phyloP scores from a whole-genome alignment of 148 eudicot species.

The Rhododendron griersonianum region DNA sequence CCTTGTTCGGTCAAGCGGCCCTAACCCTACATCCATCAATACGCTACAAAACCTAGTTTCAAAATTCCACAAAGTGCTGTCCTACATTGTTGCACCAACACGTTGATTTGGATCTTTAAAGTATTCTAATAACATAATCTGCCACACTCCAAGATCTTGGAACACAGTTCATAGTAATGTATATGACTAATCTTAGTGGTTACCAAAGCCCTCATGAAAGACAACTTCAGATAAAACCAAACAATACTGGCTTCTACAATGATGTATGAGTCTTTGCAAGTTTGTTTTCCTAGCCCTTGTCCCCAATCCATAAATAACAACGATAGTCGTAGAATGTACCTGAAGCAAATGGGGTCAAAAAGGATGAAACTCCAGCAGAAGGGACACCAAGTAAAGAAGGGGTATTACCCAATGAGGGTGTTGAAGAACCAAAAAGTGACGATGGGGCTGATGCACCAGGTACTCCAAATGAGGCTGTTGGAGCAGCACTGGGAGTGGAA shows the following conservation, averaged over 20 bases:
- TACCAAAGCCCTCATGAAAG: background rate
- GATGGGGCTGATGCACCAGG: constrained; percentile 47
- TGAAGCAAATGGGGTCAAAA: constrained; percentile 68
- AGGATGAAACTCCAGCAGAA: constrained; percentile 40
- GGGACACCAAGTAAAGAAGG: constrained; percentile 46
- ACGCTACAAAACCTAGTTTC: background rate
- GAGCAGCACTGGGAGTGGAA: constrained; percentile 56
- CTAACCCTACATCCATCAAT: background rate
- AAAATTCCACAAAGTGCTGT: background rate
- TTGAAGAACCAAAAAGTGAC: constrained; percentile 32
- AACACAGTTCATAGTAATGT: background rate
- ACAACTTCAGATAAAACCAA: background rate
- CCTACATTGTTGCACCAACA: background rate
- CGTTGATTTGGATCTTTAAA: background rate
- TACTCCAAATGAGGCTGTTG: constrained; percentile 41
- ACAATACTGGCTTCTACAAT: background rate
- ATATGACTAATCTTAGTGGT: background rate
- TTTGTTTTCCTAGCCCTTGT: background rate
- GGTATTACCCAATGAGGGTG: constrained; percentile 42
- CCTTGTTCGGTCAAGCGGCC: background rate
- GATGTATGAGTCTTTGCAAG: background rate
- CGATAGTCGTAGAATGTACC: constrained; percentile 24
- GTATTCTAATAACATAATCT: background rate
- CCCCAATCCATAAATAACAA: background rate
- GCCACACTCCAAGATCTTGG: background rate